Conservation (phyloP, 495 filamentous ascomycete genomes). For the Niebla homalea region DNA sequence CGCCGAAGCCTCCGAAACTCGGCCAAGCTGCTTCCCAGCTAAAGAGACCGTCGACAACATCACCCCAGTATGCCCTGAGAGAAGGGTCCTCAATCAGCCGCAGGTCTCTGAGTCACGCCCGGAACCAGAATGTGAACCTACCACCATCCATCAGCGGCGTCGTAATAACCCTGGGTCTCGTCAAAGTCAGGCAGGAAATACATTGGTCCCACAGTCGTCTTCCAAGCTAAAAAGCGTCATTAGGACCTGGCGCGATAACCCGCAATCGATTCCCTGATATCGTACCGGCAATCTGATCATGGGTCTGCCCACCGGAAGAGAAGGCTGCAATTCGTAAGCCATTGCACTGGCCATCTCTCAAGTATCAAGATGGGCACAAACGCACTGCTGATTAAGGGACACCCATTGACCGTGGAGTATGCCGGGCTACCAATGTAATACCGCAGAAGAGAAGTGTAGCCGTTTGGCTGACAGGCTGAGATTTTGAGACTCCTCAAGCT, state of each 20-base stretch:
- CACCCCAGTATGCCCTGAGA: slow-evolving; percentile 4
- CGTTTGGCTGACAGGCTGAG: too few species aligned
- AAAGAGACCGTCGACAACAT: slow-evolving; percentile 21
- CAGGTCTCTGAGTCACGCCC: background rate
- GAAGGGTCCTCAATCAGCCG: background rate
- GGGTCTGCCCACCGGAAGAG: too few species aligned
- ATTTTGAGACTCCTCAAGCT: too few species aligned
- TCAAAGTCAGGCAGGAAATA: slow-evolving; percentile 18
- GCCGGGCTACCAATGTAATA: slow-evolving; percentile 7
- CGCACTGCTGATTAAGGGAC: background rate
- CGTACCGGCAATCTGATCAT: too few species aligned
- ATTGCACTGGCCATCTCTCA: too few species aligned
- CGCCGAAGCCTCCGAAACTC: background rate
- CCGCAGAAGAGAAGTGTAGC: background rate
- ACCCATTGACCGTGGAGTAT: slow-evolving; percentile 13
- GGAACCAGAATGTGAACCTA: background rate
- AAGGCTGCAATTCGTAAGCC: too few species aligned
- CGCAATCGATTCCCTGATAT: too few species aligned
- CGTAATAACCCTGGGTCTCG: slow-evolving; percentile 15
- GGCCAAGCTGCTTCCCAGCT: slow-evolving; percentile 28
- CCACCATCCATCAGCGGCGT: background rate
- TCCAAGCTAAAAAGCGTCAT: too few species aligned
- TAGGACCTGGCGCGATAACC: too few species aligned
- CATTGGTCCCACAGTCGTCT: slow-evolving; percentile 2
- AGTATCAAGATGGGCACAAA: too few species aligned